These are phyloP conservation scores for Drechslerella coelobrocha DNA, from an alignment of 2,329 filamentous ascomycete species.

Conservation along the genomic window DNA sequence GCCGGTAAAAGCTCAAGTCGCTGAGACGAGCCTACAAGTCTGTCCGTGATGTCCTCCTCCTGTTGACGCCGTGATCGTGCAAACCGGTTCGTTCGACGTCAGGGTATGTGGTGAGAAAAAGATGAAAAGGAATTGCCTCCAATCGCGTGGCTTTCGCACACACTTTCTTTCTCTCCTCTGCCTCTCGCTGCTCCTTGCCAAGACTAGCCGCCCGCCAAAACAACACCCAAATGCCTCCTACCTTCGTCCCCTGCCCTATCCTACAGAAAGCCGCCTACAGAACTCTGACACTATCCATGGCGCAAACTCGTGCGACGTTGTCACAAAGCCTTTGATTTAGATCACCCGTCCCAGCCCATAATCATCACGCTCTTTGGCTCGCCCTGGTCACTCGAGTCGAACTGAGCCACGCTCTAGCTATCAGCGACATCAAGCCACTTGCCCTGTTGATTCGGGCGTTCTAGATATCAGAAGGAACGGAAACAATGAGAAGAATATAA, in stretches of 20 bases:
- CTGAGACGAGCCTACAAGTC: slow-evolving; percentile 27
- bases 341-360: background rate
- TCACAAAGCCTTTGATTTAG: too few relatives aligned
- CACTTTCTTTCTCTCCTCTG: background rate
- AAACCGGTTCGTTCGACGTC: slow-evolving; percentile 29
- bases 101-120: slow-evolving; percentile 24
- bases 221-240: slow-evolving; percentile 12
- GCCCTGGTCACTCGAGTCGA: background rate
- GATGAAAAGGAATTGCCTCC: slow-evolving; percentile 23
- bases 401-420: background rate
- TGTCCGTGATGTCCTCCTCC: slow-evolving; percentile 27
- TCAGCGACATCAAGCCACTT: background rate
- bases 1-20: slow-evolving; percentile 37
- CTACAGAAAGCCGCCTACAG: background rate
- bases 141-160: slow-evolving; percentile 28
- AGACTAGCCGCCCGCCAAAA: slow-evolving; percentile 21
- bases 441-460: slow-evolving; percentile 5
- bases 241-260: background rate
- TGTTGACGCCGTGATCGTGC: slow-evolving; percentile 27
- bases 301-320: too few relatives aligned
- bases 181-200: slow-evolving; percentile 29
- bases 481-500: slow-evolving; percentile 13
- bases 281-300: too few relatives aligned
- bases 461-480: slow-evolving; percentile 16
- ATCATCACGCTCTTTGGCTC: too few relatives aligned